These are phyloP conservation scores for Penicillium brasilianum DNA, from an alignment of 2,329 filamentous ascomycete genomes.

Conservation along the genomic window DNA sequence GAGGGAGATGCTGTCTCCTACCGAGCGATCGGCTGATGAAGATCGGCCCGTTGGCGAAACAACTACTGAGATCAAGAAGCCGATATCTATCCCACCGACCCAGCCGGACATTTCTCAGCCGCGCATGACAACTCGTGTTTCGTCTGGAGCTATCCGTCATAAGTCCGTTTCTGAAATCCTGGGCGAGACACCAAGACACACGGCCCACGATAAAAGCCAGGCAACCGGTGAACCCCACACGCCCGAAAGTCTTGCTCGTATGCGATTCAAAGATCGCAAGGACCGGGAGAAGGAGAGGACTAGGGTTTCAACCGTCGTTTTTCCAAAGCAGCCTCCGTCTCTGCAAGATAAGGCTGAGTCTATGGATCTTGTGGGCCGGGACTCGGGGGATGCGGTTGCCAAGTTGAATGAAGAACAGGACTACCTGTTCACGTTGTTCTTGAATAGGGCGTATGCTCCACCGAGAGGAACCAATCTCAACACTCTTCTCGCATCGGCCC, in stretches of 20 bases:
- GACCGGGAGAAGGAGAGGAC: conserved; percentile 63
- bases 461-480: conserved; percentile 61
- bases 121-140: conserved; percentile 71
- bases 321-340: conserved; percentile 69
- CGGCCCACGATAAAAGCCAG: conserved; percentile 43
- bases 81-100: conserved; percentile 25
- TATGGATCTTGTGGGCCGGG: conserved; percentile 44
- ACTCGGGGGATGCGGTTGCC: conserved; percentile 56
- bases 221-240: conserved; percentile 26
- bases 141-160: conserved; percentile 71
- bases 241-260: conserved; percentile 43
- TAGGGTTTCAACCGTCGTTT: conserved; percentile 76
- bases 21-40: conserved; percentile 21
- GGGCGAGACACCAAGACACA: conserved; percentile 59
- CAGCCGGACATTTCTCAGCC: conserved; percentile 42
- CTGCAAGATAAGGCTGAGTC: conserved; percentile 55
- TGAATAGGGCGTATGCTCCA: conserved; percentile 62
- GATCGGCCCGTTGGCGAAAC: conserved; percentile 20
- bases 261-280: conserved; percentile 56
- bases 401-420: conserved; percentile 56
- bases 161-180: conserved; percentile 77
- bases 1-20: conserved; percentile 23
- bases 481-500: conserved; percentile 77
- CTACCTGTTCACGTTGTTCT: conserved; percentile 68
- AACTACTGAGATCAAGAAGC: conserved; percentile 32